Base-by-base conservation (phyloP, 306 rosid genomes). In the Cucurbita pepo region DNA sequence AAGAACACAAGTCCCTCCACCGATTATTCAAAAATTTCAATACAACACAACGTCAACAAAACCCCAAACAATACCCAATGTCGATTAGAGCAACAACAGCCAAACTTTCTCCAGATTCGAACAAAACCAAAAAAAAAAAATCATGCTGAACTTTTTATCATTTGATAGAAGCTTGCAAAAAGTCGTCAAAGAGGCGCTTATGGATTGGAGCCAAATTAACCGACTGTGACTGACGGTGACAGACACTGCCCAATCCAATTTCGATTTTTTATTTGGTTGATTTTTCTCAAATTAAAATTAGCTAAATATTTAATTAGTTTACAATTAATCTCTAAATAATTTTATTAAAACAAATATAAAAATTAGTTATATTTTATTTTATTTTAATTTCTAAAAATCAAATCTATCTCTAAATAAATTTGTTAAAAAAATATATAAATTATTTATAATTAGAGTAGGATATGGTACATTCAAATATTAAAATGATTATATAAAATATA, bases 181-280 rank as follows among this genome's bases (percentile, higher is more conserved):
- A 30, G 34, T 30, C 71, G 71, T 48, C 37, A 58, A 74, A 48
- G 69, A 74, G 71, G 72, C 61, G 61, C 60, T 51, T 21, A 40
- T 37, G 15, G 54, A n/a, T n/a, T 50, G 54, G 58, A 54, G 34
- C 34, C 30, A 15, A 48, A 63, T 63, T 63, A 63, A 63, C 70
- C 34, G 70, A 63, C 70, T 63, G 70, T 41, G 69, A 61, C 69
- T 37, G 69, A 61, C 47, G 47, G 47, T 61, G 51, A 63, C 73
- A 67, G 56, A 67, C 4, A 67, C 18, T 63, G 52, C 52, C 52
- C 21, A 16, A 63, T 41, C 48, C 36, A 41, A 63, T 63, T 63
- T 8, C 16, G 1, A 16, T 41, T 22, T 18, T 38, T 67, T 67
- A 47, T 22, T 21, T 18, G 0, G 0, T 50, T 50, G 8, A 50